Evolutionary conservation across 495 filamentous ascomycete species (phyloP), one percentile per base, ranked within the genome.

Genomic region (Astrothelium macrocarpum): DNA sequence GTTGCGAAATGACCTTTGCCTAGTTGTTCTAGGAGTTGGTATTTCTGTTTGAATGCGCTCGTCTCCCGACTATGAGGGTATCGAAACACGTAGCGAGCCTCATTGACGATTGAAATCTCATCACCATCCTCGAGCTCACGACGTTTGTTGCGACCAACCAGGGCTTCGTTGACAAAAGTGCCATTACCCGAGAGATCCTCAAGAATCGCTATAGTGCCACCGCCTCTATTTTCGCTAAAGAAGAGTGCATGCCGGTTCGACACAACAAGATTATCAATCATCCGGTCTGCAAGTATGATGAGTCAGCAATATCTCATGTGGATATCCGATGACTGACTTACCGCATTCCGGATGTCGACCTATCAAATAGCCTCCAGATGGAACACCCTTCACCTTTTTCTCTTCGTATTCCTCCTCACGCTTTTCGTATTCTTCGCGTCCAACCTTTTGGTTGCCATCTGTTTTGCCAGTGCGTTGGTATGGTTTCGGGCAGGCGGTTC

Each of bases 1-100:
- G 91, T 90, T 49, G 95, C 95, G 75, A 97, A 97, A 72, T 97
- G 92, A 25, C 95, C 95, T 73, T 95, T 96, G 63, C 95, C 95
- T 16, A 99, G 84, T 72, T 92, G 89, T 62, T 92, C 85, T 42
- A 90, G 80, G 16, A 93, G 82, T 12, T 83, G 86, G 72, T 94
- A 99, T 67, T 95, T 90, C 67, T 96, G 90, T 32, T 79, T 73
- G 77, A 99, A 99, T 1, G 79, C 85, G 70, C 86, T 90, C 28
- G 87, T 84, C 32, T 85, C 81, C 62, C 89, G 84, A 65, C 81
- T 86, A 45, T 84, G 84, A 18, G 95, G 91, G 67, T 97, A 96
- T 26, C 89, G 82, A 77, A 97, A 99, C 60, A 94, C 81, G 76
- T 92, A 97, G 31, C 90, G 83, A 32, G 88, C 89, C 67, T 89